Evolutionary conservation across 345 rosid species (phyloP), one percentile per base, ranked within the genome.

Genomic region (Diplotaxis tenuifolia): DNA sequence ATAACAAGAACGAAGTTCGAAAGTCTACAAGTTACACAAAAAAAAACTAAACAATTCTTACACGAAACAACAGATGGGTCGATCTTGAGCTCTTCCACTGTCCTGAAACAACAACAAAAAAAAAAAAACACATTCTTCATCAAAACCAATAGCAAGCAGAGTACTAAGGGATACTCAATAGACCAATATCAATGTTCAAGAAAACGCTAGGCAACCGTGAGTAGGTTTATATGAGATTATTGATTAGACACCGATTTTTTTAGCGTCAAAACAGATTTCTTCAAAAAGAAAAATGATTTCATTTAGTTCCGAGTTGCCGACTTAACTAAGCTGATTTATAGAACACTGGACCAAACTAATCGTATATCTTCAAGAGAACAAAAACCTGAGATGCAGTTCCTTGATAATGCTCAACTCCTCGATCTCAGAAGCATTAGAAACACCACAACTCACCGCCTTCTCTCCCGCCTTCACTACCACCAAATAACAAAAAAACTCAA

Each of bases 401-500:
- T 81, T 86, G 18, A 95, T 81, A 77, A 90, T 79, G 75, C 72
- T 80, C 76, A 95, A 81, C 73, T 92, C 97, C 60, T 92, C 86
- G 6, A 95, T 88, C 57, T 78, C 71, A 42, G 87, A 86, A 11
- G 84, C 92, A 71, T 89, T 83, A 53, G 83, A 78, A 55, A 92
- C 94, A 57, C 98, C 99, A 75, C 99, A 95, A 49, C 85, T 75
- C 18, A 95, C 96, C 3, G 99, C 99, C 84, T 83, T 89, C 73
- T 92, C 99, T 70, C 99, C 99, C 60, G 97, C 97, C 99, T 95
- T 60, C 40, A 77, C 81, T 59, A 72, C 65, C 81, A 71, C 49
- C 25, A 42, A 66, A 20, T 4, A 36, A 4, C 11, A 11, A n/a
- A n/a, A n/a, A n/a, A n/a, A n/a, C n/a, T n/a, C n/a, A n/a, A n/a